phyloP scores from a whole-genome alignment of 148 eudicot species.

The Fagopyrum homotropicum region DNA sequence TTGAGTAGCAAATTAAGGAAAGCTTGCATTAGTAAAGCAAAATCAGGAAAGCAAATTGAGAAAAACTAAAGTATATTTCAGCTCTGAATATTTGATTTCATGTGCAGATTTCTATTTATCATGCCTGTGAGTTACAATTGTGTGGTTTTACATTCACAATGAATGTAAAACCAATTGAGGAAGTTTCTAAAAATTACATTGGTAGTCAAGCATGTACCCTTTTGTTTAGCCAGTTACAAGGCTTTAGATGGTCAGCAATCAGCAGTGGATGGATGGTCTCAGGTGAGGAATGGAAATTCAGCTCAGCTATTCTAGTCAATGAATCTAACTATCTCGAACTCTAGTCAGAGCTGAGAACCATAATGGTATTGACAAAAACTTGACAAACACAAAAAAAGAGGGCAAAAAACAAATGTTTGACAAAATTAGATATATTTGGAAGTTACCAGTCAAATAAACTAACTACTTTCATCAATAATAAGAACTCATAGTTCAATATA shows the following conservation, averaged over 20 bases:
- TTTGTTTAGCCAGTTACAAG: not conserved
- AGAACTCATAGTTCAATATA: not conserved
- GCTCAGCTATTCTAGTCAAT: not conserved
- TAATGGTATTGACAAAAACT: not conserved
- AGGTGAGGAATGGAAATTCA: not conserved
- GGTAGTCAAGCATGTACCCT: slow-evolving; percentile 1
- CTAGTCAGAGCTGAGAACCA: not conserved
- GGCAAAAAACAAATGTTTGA: not conserved
- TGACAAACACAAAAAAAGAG: not conserved
- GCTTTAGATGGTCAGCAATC: not conserved
- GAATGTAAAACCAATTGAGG: not conserved
- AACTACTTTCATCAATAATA: not conserved
- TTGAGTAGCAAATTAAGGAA: too few relatives aligned
- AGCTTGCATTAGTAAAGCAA: too few relatives aligned
- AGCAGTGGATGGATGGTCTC: not conserved
- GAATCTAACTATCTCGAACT: not conserved
- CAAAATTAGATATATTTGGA: not conserved
- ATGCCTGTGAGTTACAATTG: too few relatives aligned
- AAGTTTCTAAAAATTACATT: not conserved
- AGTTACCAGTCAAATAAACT: not conserved
- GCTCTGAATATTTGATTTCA: not conserved
- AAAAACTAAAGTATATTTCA: too few relatives aligned
- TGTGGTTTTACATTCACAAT: too few relatives aligned
- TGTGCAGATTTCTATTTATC: not conserved
- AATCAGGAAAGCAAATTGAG: too few relatives aligned